Base-by-base conservation (phyloP, 257 asterid genomes). In the Scutellaria barbata region DNA sequence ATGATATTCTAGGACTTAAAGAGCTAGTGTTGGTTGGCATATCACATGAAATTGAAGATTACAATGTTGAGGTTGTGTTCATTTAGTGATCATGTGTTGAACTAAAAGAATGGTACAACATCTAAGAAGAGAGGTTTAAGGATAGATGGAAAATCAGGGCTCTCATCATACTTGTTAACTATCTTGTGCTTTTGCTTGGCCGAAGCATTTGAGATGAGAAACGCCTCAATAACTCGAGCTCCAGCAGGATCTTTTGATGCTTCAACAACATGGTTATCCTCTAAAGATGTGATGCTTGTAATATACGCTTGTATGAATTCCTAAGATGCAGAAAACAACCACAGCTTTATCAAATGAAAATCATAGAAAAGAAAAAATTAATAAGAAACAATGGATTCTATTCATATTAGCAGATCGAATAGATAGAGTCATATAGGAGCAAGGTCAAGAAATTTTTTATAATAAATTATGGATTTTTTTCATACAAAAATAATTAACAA, bases 171-270 rank as follows among this genome's bases (percentile, higher is more conserved):
- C 99, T 85, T 95, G 79, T 54, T 70, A 66, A 86, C 80, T 55
- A 95, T 63, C 84, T 84, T 92, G 80, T 91, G 82, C 74, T 89
- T 95, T 63, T 84, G 92, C 85, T 92, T 92, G 39, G 82, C 82
- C 2, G 96, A 82, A 75, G 85, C 84, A 78, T 81, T 82, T 20
- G 99, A 88, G 76, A 60, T 73, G 64, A 95, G 93, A 75, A 95
- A 95, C 66, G 96, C 95, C 84, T 95, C 99, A 56, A 95, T 76
- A 73, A 89, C 97, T 62, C 97, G 95, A 66, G 93, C 83, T 68
- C 99, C 98, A 74, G 92, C 76, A 22, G 96, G 83, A 74, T 89
- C 90, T 81, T 89, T 89, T 41, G 87, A 79, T 66, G 89, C 87
- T 81, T 80, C 81, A 70, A 92, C 89, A 75, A 86, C 83, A 54